These are phyloP conservation scores for Citrus cavaleriei DNA, from an alignment of 345 rosid genomes.

Conservation along the genomic window DNA sequence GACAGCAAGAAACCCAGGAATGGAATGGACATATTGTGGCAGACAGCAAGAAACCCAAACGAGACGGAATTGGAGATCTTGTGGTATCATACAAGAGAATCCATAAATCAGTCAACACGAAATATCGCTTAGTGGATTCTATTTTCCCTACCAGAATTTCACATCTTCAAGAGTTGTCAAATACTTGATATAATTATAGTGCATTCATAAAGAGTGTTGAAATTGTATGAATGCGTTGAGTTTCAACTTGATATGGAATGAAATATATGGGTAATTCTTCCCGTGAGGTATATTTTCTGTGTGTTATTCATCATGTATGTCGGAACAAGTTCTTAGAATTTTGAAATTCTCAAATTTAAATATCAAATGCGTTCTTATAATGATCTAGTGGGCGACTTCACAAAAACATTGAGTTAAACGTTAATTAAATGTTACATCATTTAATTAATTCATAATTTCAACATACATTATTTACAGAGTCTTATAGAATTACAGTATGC, in stretches of 20 bases:
- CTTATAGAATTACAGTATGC: too few relatives aligned
- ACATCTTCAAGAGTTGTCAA: neutral
- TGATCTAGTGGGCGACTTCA: too few relatives aligned
- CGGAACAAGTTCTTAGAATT: neutral
- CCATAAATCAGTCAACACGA: neutral
- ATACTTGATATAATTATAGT: neutral
- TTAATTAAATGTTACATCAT: too few relatives aligned
- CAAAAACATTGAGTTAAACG: too few relatives aligned
- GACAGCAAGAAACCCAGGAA: constrained; percentile 26
- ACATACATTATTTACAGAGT: too few relatives aligned
- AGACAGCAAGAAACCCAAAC: constrained; percentile 24
- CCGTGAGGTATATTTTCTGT: neutral
- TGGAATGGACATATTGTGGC: constrained; percentile 32
- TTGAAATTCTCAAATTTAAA: too few relatives aligned
- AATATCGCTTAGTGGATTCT: constrained; percentile 7
- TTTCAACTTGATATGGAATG: neutral
- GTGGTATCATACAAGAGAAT: neutral
- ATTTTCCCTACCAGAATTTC: neutral
- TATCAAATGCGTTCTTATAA: too few relatives aligned
- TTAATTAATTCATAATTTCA: too few relatives aligned
- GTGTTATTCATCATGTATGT: neutral
- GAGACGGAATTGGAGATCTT: constrained; percentile 13
- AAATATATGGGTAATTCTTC: neutral
- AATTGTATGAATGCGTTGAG: neutral
- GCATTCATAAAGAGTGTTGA: neutral